phyloP scores from a whole-genome alignment of 805 yeast species.

The Nakazawaea anatomiae region DNA sequence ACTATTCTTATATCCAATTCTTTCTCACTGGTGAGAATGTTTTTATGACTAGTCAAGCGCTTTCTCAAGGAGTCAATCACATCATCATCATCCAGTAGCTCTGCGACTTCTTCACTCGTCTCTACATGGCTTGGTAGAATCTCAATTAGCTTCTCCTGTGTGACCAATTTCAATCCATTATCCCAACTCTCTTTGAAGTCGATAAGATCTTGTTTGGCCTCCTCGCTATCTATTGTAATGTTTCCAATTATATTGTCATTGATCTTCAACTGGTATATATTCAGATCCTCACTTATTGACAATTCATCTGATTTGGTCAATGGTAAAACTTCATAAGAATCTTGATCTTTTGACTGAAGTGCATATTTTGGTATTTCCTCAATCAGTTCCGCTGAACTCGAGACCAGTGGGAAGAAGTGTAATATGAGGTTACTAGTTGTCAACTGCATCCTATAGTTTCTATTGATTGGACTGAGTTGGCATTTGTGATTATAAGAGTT shows the following conservation, averaged over 20 bases:
- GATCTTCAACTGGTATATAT: neutral
- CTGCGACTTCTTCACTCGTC: neutral
- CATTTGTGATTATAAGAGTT: neutral
- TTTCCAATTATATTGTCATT: neutral
- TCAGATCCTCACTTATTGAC: neutral
- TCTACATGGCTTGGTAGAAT: neutral
- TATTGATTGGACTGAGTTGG: neutral
- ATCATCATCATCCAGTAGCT: neutral
- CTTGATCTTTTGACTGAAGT: neutral
- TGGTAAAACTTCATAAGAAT: neutral
- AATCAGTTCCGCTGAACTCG: neutral
- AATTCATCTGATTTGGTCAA: neutral
- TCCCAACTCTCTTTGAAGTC: conserved; percentile 3
- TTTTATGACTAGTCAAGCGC: neutral
- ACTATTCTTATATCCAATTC: conserved; percentile 20
- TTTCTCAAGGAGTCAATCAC: conserved; percentile 4
- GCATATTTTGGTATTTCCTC: conserved; percentile 1
- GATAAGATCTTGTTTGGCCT: neutral
- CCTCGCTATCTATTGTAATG: neutral
- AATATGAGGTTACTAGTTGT: neutral
- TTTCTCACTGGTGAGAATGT: neutral
- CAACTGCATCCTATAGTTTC: neutral
- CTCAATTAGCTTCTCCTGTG: too few species aligned
- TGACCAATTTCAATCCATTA: neutral
- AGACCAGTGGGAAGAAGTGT: neutral